Evolutionary conservation across 2,329 filamentous ascomycete species (phyloP).

Genomic region (Camptophora hylomeconis): DNA sequence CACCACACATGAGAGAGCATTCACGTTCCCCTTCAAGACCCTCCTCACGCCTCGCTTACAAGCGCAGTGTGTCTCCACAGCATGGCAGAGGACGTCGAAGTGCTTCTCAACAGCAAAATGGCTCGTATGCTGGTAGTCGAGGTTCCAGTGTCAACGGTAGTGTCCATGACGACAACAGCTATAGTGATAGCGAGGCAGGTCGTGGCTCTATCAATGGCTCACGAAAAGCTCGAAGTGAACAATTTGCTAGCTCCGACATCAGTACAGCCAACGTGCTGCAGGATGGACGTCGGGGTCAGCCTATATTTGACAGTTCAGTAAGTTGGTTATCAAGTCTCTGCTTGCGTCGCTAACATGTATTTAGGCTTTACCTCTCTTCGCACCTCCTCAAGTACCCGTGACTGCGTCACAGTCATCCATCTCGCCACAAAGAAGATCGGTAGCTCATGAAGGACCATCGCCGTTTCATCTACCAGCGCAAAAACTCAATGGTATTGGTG

Average conservation of each 20-base stretch:
- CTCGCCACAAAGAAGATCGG: slow-evolving; percentile 76
- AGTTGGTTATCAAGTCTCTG: slow-evolving; percentile 37
- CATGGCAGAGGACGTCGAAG: slow-evolving; percentile 60
- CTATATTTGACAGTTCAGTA: slow-evolving; percentile 95
- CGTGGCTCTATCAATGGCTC: slow-evolving; percentile 58
- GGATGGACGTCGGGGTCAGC: slow-evolving; percentile 84
- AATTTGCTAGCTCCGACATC: slow-evolving; percentile 88
- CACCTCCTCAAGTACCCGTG: slow-evolving; percentile 83
- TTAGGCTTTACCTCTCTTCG: slow-evolving; percentile 90
- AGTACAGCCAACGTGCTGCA: slow-evolving; percentile 97
- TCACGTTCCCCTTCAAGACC: slow-evolving; percentile 54
- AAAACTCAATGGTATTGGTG: slow-evolving; percentile 52
- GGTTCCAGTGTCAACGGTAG: slow-evolving; percentile 46
- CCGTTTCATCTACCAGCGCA: slow-evolving; percentile 65
- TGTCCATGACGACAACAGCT: slow-evolving; percentile 61
- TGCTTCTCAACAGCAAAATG: slow-evolving; percentile 60
- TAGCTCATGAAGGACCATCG: slow-evolving; percentile 54
- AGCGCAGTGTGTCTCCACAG: slow-evolving; percentile 66
- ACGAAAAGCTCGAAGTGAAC: slow-evolving; percentile 65
- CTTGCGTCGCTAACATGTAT: slow-evolving; percentile 16
- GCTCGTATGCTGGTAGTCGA: slow-evolving; percentile 53
- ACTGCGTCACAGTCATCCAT: slow-evolving; percentile 95
- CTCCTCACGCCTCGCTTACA: slow-evolving; percentile 55
- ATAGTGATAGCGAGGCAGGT: slow-evolving; percentile 78
- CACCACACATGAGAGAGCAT: slow-evolving; percentile 43